phyloP scores from a whole-genome alignment of 441 rosid species.

The Brassica hybrid region DNA sequence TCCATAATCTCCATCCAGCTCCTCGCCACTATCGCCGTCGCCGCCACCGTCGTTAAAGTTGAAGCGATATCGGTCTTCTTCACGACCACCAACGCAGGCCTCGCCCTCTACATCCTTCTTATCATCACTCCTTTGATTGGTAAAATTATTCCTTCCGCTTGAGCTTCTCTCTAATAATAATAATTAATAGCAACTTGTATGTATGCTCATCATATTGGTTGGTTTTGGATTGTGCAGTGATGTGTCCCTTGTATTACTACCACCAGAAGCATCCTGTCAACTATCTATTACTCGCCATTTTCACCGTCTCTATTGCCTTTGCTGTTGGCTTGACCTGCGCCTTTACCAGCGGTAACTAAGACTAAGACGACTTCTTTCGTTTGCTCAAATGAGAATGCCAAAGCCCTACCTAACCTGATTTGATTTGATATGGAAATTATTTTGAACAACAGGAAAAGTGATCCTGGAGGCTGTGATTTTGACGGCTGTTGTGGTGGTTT shows the following conservation, averaged over 20 bases:
- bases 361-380: not conserved
- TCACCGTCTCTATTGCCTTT: conserved; percentile 69
- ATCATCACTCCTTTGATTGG: conserved; percentile 76
- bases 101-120: conserved; percentile 74
- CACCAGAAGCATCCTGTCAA: conserved; percentile 89
- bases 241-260: conserved; percentile 76
- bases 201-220: not conserved
- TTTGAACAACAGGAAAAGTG: conserved; percentile 59
- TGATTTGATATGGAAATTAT: not conserved
- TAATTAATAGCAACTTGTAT: no score
- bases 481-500: conserved; percentile 67
- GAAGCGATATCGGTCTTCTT: conserved; percentile 74
- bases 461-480: conserved; percentile 75
- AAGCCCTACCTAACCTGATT: not conserved
- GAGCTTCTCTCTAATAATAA: not conserved
- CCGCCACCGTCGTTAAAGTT: conserved; percentile 62
- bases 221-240: conserved; percentile 46
- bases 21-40: conserved; percentile 80
- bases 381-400: not conserved
- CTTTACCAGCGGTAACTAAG: conserved; percentile 61
- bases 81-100: conserved; percentile 59
- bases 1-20: conserved; percentile 70
- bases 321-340: conserved; percentile 84
- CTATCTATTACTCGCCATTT: conserved; percentile 67
- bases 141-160: conserved; percentile 22